These are phyloP conservation scores for Ogataea glucozyma DNA, from an alignment of 805 yeast genomes.

Conservation along the genomic window DNA sequence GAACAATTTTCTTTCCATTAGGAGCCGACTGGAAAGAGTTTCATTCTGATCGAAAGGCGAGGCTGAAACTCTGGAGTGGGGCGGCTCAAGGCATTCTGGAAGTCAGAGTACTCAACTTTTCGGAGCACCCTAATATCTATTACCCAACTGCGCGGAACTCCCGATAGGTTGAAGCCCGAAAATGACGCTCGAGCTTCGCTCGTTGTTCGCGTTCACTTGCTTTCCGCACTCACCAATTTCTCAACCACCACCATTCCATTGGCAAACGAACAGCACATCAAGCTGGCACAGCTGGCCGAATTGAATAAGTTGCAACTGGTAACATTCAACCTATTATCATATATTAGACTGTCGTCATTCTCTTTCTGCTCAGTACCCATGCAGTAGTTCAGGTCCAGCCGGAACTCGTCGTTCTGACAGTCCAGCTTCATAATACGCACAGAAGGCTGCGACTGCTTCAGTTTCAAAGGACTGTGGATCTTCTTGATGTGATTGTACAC, in stretches of 20 bases:
- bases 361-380: slow-evolving; percentile 14
- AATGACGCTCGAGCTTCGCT: too few species aligned
- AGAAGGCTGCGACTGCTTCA: slow-evolving; percentile 15
- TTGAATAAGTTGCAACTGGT: slow-evolving; percentile 25
- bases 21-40: too few species aligned
- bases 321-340: slow-evolving; percentile 21
- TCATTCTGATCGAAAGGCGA: too few species aligned
- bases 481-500: slow-evolving; percentile 20
- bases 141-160: too few species aligned
- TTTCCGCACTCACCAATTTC: slow-evolving; percentile 20
- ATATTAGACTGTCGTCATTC: slow-evolving; percentile 12
- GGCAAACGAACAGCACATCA: slow-evolving; percentile 28
- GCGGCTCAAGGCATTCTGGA: too few species aligned
- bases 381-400: slow-evolving; percentile 26
- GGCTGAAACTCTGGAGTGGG: too few species aligned
- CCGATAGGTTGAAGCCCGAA: too few species aligned
- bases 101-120: too few species aligned
- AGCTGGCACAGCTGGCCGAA: slow-evolving; percentile 18
- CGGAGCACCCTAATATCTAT: too few species aligned
- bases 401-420: slow-evolving; percentile 18
- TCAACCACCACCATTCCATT: slow-evolving; percentile 35
- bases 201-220: slow-evolving; percentile 1
- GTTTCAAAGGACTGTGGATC: slow-evolving; percentile 17
- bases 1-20: too few species aligned
- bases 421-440: slow-evolving; percentile 28